Base-by-base conservation (phyloP, 2,329 filamentous ascomycete genomes). In the Aspergillaceae sp. region DNA sequence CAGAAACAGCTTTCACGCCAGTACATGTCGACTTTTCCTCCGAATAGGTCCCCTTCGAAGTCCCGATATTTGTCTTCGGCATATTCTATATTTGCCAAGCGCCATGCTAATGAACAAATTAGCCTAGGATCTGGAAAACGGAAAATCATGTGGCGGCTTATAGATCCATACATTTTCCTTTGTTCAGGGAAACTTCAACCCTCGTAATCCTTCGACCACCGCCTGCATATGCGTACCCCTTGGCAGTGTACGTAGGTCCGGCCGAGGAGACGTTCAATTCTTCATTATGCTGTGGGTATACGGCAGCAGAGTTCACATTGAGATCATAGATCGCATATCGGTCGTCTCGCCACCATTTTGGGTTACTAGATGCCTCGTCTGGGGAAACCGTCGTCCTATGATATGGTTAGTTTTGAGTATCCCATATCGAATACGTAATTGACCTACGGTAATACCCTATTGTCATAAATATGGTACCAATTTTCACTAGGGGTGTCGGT, bases 381-480 rank as follows among this genome's bases (percentile, higher is more conserved):
- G 90, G 88, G 7, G 83, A 84, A 10, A 95, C 76, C 77, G 83
- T 90, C 0, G 88, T 94, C 4, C 73, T 76, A 45, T 10, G 4
- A 3, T 7, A 30, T 4, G 49, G 49, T 51, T 27, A 52, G 49
- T 38, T 1, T 27, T 4, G 11, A 19, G 8, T 37, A 11, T 3
- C 7, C 11, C 27, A 7, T 32, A 2, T 6, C 36, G 4, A 33
- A 28, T 3, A 3, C 3, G 3, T 11, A 40, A 8, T 4, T 8
- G 7, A 67, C 72, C 59, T 56, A 76, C 53, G 90, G 90, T 35
- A 96, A 69, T 1, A 96, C 88, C 48, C 88, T 75, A 62, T 96
- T 96, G 64, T 96, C 90, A 65, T 92, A 90, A 51, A 94, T 88
- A 65, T 96, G 90, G 58, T 95, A 95, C 87, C 88, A 94, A 60